Evolutionary conservation across 768 basidiomycete species (phyloP).

Genomic region (Mycena leptocephala): DNA sequence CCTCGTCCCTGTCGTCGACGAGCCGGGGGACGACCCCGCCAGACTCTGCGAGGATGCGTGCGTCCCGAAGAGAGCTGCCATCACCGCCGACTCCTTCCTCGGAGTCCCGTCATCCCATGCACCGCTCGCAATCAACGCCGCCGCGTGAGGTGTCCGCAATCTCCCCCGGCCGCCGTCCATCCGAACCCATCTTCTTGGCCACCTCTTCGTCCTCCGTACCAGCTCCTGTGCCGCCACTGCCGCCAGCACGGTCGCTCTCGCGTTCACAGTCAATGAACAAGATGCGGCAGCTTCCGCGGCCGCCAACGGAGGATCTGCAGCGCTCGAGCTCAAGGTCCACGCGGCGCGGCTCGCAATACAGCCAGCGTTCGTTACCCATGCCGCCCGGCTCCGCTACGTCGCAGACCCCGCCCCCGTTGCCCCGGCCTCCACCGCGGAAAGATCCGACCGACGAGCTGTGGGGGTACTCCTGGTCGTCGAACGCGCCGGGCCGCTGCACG

Average conservation of each 20-base stretch:
- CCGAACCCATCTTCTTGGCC: conserved; percentile 30
- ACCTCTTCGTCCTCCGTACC: not conserved
- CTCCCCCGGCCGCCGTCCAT: conserved; percentile 32
- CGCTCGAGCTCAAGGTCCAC: not conserved
- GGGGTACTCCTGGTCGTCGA: conserved; percentile 27
- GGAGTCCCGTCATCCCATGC: conserved; percentile 42
- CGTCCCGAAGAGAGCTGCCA: conserved; percentile 33
- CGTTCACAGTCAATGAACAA: conserved; percentile 48
- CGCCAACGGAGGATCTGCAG: conserved; percentile 21
- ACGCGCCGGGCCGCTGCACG: not conserved
- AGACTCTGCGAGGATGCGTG: conserved; percentile 30
- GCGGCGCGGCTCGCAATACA: conserved; percentile 30
- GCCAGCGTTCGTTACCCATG: conserved; percentile 31
- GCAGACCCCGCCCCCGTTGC: conserved; percentile 24
- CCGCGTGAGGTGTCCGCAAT: conserved; percentile 42
- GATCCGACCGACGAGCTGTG: conserved; percentile 23
- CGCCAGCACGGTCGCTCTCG: conserved; percentile 45
- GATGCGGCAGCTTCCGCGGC: conserved; percentile 41
- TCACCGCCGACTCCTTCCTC: conserved; percentile 30
- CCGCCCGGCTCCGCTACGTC: conserved; percentile 16
- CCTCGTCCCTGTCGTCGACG: conserved; percentile 24
- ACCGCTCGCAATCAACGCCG: conserved; percentile 57
- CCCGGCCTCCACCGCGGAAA: conserved; percentile 25
- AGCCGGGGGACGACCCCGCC: conserved; percentile 31
- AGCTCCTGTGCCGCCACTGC: not conserved